phyloP scores from a whole-genome alignment of 1,284 basidiomycete species.

The Microbotryomycetes sp. region DNA sequence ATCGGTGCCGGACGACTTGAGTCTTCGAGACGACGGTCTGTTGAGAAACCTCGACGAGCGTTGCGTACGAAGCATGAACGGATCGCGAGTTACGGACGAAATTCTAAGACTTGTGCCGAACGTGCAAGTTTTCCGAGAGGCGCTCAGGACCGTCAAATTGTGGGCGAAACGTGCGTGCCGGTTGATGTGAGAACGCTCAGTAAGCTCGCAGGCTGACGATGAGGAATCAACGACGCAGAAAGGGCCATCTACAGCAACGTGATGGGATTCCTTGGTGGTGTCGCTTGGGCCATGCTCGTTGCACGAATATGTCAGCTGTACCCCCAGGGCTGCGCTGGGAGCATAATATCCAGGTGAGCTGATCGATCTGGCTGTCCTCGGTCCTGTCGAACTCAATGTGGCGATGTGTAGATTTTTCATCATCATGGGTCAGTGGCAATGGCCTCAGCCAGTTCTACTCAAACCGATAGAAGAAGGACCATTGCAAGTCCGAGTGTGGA shows the following conservation, averaged over 20 bases:
- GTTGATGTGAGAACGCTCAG: no score
- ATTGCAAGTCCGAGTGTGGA: conserved; percentile 91
- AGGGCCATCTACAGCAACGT: conserved; percentile 98
- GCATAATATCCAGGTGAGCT: conserved; percentile 83
- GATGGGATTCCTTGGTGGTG: conserved; percentile 94
- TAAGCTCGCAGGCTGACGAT: no score
- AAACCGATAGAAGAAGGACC: conserved; percentile 96
- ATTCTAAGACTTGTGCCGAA: conserved; percentile 93
- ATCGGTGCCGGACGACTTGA: conserved; percentile 82
- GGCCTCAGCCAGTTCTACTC: conserved; percentile 94
- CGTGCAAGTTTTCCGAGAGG: conserved; percentile 86
- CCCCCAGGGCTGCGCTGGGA: conserved; percentile 86
- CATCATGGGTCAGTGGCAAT: conserved; percentile 47
- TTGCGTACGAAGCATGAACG: conserved; percentile 89
- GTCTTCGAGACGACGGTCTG: conserved; percentile 82
- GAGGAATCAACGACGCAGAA: no score
- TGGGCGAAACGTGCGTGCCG: conserved; percentile 90
- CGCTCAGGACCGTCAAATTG: conserved; percentile 89
- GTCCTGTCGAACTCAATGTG: conserved; percentile 3
- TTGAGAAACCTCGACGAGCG: conserved; percentile 89
- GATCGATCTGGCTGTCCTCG: background rate
- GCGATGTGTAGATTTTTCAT: conserved; percentile 18
- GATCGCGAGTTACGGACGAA: conserved; percentile 92
- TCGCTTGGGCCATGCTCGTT: conserved; percentile 97
- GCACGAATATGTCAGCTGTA: conserved; percentile 98